Evolutionary conservation across 371 early-diverging fungal species (phyloP), one percentile per base, ranked within the genome.

Genomic region (Haplosporangium sp.): DNA sequence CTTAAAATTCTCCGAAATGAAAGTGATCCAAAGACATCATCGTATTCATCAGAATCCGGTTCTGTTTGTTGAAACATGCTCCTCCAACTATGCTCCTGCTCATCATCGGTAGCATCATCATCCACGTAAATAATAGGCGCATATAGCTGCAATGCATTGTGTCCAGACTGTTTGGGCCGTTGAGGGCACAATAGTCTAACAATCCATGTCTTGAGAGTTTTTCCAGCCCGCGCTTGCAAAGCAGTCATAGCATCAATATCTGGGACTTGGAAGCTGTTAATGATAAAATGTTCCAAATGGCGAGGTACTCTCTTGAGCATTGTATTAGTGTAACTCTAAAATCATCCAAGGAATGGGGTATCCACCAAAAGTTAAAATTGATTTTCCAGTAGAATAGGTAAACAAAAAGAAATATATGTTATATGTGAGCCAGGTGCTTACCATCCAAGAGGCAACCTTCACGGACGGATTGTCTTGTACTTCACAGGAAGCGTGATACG

Each of bases 101-200:
- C 35, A n/a, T 65, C 52, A 4, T 68, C 61, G 20, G 9, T 38
- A 37, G 44, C 66, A 27, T 71, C 68, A 3, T 42, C 63, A 11
- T 73, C 73, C 38, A 72, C 66, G 57, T 62, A 58, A 34, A 63
- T 47, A 50, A 42, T 35, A 2, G 68, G 73, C 6, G 73, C 44
- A 19, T 73, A 73, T 3, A 73, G 59, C 37, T 73, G 67, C 15
- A 52, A 13, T 27, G 58, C 6, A 1, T 63, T 45, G 39, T 57
- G 60, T 63, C 58, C 68, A 1, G 62, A n/a, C 5, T 48, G 17
- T 48, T 59, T 53, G 10, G 73, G 73, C 48, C 58, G 45, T 48
- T 73, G 73, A 2, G 73, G 73, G 20, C 67, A 73, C 19, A 73
- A 52, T 19, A 73, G 35, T 57, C 63, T 61, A n/a, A 73, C 58